phyloP scores from a whole-genome alignment of 495 filamentous ascomycete species.

The Hyaloscypha variabilis region DNA sequence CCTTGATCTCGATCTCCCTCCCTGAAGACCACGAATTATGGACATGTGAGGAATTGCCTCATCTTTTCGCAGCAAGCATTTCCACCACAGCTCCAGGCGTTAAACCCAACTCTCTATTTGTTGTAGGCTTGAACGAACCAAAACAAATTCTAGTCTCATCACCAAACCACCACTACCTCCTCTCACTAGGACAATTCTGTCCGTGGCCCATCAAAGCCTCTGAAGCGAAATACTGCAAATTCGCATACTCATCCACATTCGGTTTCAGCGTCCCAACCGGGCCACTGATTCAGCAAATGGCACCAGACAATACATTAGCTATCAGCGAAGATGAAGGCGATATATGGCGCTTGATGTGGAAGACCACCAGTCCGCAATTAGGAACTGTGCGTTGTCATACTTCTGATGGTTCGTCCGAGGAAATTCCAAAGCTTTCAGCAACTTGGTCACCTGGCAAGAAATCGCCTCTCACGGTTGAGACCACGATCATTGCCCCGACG shows the following conservation, averaged over 20 bases:
- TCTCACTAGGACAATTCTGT: conserved; percentile 58
- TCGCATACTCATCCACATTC: conserved; percentile 63
- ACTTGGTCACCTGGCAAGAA: conserved; percentile 54
- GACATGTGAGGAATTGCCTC: conserved; percentile 50
- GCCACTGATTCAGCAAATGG: conserved; percentile 54
- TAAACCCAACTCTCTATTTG: too few species aligned
- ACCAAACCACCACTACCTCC: conserved; percentile 54
- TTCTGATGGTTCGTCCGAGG: neutral
- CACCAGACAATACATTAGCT: conserved; percentile 58
- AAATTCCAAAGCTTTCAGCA: neutral
- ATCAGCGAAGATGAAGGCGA: conserved; percentile 61
- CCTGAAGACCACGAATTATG: conserved; percentile 58
- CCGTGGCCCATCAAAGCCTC: conserved; percentile 61
- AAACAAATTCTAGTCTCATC: conserved; percentile 47
- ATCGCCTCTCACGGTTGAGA: conserved; percentile 44
- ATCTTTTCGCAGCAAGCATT: conserved; percentile 36
- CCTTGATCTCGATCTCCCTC: conserved; percentile 53
- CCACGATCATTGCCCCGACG: conserved; percentile 51
- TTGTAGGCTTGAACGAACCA: conserved; percentile 48
- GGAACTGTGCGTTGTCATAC: neutral
- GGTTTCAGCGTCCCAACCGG: conserved; percentile 62
- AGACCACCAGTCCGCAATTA: conserved; percentile 1
- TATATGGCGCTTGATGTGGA: conserved; percentile 56
- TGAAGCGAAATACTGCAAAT: conserved; percentile 66
- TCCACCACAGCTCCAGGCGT: too few species aligned